Base-by-base conservation (phyloP, 179 eudicot genomes). In the Dionaea muscipula region DNA sequence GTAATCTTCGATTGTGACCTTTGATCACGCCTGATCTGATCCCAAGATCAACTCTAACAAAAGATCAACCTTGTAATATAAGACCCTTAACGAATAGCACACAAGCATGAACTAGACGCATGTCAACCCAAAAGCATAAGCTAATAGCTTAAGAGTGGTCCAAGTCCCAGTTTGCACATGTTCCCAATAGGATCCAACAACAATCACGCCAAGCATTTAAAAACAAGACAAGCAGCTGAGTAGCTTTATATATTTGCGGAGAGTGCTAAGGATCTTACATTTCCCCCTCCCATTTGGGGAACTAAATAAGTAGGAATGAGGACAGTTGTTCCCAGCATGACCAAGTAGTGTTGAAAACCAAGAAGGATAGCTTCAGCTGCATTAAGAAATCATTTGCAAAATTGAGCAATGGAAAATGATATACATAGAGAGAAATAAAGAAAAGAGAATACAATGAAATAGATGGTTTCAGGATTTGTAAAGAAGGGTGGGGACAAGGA, bases 221-320 rank as follows among this genome's bases (percentile, higher is more conserved):
- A 2, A 12, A 48, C 4, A 51, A 9, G 7, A 51, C 3, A 26
- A 43, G 1, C 6, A 21, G 20, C 48, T 3, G n/a, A 7, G 1
- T 27, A 17, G 31, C n/a, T 24, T 26, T 11, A 23, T 2, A 50
- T 22, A n/a, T n/a, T n/a, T n/a, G n/a, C n/a, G n/a, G n/a, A n/a
- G n/a, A n/a, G n/a, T n/a, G n/a, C n/a, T n/a, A n/a, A 16, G 7
- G 35, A 49, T 23, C 77, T 75, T 87, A 91, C 98, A 64, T 82
- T 74, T 61, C 86, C 86, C 61, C 98, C 98, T 65, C 98, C 98
- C 98, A 91, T 91, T 56, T 84, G 94, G 9, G 94, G 89, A 55
- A 79, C 85, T 47, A 91, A 71, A 56, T 72, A 63, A 12, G 96
- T 68, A 33, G 98, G 96, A 64, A 91, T 91, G 26, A 88, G 80